Percentiles rank a stretch among this genome's conserved stretches.
phyloP scores from a whole-genome alignment of 495 filamentous ascomycete genomes.

The Immersiella caudata region DNA sequence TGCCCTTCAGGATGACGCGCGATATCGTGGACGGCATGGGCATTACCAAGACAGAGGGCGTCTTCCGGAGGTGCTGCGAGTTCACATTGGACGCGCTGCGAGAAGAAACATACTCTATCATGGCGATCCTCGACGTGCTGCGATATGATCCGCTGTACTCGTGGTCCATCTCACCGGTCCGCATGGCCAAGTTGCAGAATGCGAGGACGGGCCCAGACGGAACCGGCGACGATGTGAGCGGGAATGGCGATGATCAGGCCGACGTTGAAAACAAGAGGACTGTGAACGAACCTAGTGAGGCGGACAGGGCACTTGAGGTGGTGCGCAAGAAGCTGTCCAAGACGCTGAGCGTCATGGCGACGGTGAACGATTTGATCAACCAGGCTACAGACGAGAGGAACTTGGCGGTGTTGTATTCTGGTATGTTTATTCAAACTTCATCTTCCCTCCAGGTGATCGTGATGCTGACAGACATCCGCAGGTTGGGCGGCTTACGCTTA shows the following conservation, averaged over 20 bases:
- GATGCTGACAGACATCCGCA: slow-evolving; percentile 22
- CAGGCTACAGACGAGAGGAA: slow-evolving; percentile 92
- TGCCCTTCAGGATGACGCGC: slow-evolving; percentile 92
- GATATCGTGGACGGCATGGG: slow-evolving; percentile 98
- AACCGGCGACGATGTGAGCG: slow-evolving; percentile 23
- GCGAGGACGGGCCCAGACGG: slow-evolving; percentile 36
- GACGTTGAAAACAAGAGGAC: slow-evolving; percentile 24
- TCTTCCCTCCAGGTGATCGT: slow-evolving; percentile 4
- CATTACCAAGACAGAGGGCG: slow-evolving; percentile 90
- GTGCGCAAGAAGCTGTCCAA: slow-evolving; percentile 94
- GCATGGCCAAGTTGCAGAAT: slow-evolving; percentile 66
- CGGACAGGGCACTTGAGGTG: slow-evolving; percentile 86
- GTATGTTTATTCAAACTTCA: slow-evolving; percentile 49
- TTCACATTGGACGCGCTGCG: slow-evolving; percentile 93
- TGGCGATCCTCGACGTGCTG: slow-evolving; percentile 94
- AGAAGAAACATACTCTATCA: slow-evolving; percentile 90
- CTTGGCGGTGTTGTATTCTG: slow-evolving; percentile 86
- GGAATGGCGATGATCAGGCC: slow-evolving; percentile 35
- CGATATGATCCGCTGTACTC: slow-evolving; percentile 95
- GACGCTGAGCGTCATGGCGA: slow-evolving; percentile 89
- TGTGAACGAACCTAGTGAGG: slow-evolving; percentile 81
- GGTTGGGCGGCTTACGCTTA: slow-evolving; percentile 72
- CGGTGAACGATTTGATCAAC: slow-evolving; percentile 96
- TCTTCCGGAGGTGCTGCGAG: slow-evolving; percentile 95
- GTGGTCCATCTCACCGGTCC: slow-evolving; percentile 91